Percentiles rank a stretch among this genome's conserved stretches.
Conservation (phyloP, 768 basidiomycete species). For the Guyanaporus albipodus region DNA sequence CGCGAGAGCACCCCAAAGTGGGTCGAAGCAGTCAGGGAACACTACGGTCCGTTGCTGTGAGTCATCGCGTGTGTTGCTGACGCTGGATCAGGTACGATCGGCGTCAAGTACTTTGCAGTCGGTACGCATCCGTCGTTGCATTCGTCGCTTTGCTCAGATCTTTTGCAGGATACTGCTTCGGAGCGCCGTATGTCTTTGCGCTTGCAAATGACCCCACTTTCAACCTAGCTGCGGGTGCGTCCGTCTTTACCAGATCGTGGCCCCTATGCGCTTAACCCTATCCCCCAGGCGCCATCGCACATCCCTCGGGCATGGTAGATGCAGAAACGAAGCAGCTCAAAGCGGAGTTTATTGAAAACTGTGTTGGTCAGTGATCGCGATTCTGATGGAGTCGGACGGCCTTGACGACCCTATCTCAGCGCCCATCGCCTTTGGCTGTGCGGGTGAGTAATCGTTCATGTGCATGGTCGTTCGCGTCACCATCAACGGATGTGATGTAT, state of each 20-base stretch:
- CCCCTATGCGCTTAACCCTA: background rate
- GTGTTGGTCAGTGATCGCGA: constrained; percentile 39
- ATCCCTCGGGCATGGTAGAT: constrained; percentile 38
- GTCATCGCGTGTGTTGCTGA: constrained; percentile 9
- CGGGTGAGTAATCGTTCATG: constrained; percentile 35
- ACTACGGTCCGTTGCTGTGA: constrained; percentile 38
- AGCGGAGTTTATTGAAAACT: constrained; percentile 43
- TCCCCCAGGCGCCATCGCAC: constrained; percentile 49
- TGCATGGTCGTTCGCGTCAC: background rate
- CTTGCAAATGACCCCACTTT: constrained; percentile 40
- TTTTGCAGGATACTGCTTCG: constrained; percentile 52
- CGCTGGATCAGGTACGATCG: constrained; percentile 13
- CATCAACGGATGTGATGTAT: background rate
- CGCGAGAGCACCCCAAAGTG: constrained; percentile 43
- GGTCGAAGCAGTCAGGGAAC: constrained; percentile 46
- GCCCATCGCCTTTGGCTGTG: constrained; percentile 52
- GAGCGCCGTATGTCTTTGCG: constrained; percentile 49
- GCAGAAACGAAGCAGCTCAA: constrained; percentile 31
- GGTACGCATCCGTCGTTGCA: constrained; percentile 27
- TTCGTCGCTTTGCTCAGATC: background rate
- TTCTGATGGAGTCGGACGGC: background rate
- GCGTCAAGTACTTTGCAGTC: constrained; percentile 42
- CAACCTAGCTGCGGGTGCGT: constrained; percentile 43
- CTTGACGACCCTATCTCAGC: constrained; percentile 30
- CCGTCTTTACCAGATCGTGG: background rate